Base-by-base conservation (phyloP, 2,329 filamentous ascomycete species). In the Teratosphaeria gauchensis region DNA sequence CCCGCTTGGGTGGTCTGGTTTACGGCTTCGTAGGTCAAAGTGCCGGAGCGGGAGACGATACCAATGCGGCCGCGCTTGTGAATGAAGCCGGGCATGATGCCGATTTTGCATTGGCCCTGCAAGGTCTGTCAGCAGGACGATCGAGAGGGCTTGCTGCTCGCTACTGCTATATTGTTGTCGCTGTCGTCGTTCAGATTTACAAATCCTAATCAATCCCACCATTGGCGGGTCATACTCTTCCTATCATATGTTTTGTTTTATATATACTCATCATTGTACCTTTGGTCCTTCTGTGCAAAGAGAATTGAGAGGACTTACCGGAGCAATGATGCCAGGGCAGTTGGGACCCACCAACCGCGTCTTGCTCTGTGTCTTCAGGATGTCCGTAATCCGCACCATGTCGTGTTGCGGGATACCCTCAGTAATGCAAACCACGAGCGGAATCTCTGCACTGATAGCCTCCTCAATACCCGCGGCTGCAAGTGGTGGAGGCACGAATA, bases 31-130 rank as follows among this genome's bases (percentile, higher is more conserved):
- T 99, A 99, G 73, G 94, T 99, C 65, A 99, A 86, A 68, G 94
- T 99, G 72, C 94, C 94, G 73, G 94, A 97, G 71, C 94, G 89
- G 70, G 92, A 96, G 77, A 99, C 94, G 76, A 99, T 97, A 73
- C 94, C 94, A 74, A 99, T 92, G 76, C 94, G 92, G 71, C 94
- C 94, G 77, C 92, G 90, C 85, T 97, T 97, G 86, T 99, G 94
- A 81, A 99, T 97, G 84, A 97, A 96, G 71, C 94, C 94, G 65
- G 94, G 90, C 94, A 99, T 97, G 81, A 99, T 99, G 74, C 94
- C 94, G 73, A 99, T 97, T 83, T 99, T 99, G 86, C 94, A 99
- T 85, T 95, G 92, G 70, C 92, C 94, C 79, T 85, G 57, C n/a
- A 54, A 46, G 21, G 8, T 21, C 19, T 2, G 59, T 62, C 52